phyloP scores from a whole-genome alignment of 352 stramenopile species.

The Globisporangium sylvaticum region DNA sequence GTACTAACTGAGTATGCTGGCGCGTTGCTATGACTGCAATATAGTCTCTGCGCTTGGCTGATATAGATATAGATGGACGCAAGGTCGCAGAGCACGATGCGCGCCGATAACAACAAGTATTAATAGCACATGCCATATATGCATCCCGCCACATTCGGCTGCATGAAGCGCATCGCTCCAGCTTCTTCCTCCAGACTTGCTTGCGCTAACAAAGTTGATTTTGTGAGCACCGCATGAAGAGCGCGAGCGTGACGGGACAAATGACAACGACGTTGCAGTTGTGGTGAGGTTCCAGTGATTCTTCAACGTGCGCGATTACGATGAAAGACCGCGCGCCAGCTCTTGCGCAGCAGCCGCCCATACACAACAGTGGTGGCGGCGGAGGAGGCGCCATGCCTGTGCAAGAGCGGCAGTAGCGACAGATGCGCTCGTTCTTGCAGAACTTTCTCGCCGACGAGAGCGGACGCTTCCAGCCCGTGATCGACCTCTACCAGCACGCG shows the following conservation, averaged over 20 bases:
- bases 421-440: constrained; percentile 88
- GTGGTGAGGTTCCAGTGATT: background rate
- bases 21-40: background rate
- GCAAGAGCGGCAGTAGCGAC: constrained; percentile 61
- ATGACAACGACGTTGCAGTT: background rate
- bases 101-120: constrained; percentile 1
- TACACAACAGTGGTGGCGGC: constrained; percentile 9
- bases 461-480: constrained; percentile 61
- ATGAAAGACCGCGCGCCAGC: background rate
- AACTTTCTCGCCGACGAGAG: constrained; percentile 86
- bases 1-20: background rate
- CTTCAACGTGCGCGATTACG: background rate
- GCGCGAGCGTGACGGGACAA: background rate
- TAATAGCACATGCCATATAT: constrained; percentile 7
- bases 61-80: background rate
- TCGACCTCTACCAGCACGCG: constrained; percentile 85
- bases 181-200: background rate
- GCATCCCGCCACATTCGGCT: background rate
- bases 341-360: constrained; percentile 14
- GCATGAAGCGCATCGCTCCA: background rate
- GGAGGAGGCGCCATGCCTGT: constrained; percentile 23
- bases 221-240: background rate
- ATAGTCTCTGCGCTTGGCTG: background rate
- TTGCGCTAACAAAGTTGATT: background rate
- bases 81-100: background rate